phyloP scores from a whole-genome alignment of 306 rosid species.

The Trifolium subterraneum region DNA sequence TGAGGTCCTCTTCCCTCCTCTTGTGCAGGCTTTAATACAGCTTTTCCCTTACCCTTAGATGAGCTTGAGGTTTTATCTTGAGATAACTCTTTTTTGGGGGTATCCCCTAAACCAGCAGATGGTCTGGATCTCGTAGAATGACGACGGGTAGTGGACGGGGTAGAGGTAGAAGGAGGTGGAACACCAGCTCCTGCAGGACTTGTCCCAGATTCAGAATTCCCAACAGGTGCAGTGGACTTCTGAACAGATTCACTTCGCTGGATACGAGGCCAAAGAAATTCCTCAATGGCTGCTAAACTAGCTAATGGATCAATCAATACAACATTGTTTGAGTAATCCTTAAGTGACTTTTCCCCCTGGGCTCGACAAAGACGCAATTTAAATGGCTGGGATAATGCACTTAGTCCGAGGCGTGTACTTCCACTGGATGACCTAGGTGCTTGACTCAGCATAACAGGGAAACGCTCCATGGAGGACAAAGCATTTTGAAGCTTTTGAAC shows the following conservation, averaged over 20 bases:
- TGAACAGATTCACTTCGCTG: slow-evolving; percentile 89
- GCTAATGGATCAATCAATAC: slow-evolving; percentile 95
- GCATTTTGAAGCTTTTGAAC: slow-evolving; percentile 98
- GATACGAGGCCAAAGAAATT: slow-evolving; percentile 96
- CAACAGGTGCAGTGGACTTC: slow-evolving; percentile 66
- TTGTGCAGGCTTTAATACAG: slow-evolving; percentile 83
- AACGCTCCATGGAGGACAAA: slow-evolving; percentile 93
- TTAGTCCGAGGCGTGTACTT: slow-evolving; percentile 88
- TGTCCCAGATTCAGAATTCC: slow-evolving; percentile 86
- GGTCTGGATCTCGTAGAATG: slow-evolving; percentile 88
- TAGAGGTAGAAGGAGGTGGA: slow-evolving; percentile 67
- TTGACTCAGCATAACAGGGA: slow-evolving; percentile 96
- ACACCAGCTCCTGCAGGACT: slow-evolving; percentile 75
- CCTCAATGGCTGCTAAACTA: slow-evolving; percentile 96
- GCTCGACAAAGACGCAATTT: slow-evolving; percentile 95
- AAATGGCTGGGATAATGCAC: slow-evolving; percentile 92
- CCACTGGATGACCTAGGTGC: slow-evolving; percentile 91
- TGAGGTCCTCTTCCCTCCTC: slow-evolving; percentile 91
- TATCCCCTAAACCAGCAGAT: slow-evolving; percentile 79
- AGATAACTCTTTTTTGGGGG: slow-evolving; percentile 61
- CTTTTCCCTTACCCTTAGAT: slow-evolving; percentile 96
- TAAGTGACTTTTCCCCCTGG: slow-evolving; percentile 89
- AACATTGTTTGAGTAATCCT: slow-evolving; percentile 91
- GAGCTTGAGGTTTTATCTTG: slow-evolving; percentile 82
- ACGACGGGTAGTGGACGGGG: slow-evolving; percentile 73